These are phyloP conservation scores for Astrothelium macrocarpum DNA, from an alignment of 495 filamentous ascomycete species.

Conservation along the genomic window DNA sequence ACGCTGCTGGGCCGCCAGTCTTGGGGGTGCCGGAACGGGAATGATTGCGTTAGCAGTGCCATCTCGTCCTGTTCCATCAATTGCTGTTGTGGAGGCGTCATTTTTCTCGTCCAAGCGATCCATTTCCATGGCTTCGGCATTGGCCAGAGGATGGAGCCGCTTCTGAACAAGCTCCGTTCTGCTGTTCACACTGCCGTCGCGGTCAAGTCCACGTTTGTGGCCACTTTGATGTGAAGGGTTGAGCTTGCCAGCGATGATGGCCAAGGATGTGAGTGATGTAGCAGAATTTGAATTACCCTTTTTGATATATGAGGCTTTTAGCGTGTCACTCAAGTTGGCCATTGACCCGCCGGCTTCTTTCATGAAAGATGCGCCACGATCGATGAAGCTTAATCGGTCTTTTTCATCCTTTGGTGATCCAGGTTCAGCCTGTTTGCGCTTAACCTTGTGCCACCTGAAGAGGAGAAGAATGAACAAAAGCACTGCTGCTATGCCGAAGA, in stretches of 20 bases:
- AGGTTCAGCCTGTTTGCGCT: conserved; percentile 40
- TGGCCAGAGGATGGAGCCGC: conserved; percentile 21
- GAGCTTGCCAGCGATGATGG: conserved; percentile 35
- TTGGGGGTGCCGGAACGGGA: neutral
- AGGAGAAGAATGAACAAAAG: conserved; percentile 59
- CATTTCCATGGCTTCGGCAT: conserved; percentile 25
- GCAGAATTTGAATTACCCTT: conserved; percentile 14
- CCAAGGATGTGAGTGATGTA: conserved; percentile 29
- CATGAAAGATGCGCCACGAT: conserved; percentile 52
- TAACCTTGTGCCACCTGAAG: conserved; percentile 51
- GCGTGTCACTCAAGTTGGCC: conserved; percentile 24
- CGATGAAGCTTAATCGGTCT: conserved; percentile 51
- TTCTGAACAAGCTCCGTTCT: conserved; percentile 24
- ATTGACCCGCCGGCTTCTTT: conserved; percentile 39
- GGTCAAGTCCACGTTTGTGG: conserved; percentile 28
- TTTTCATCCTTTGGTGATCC: conserved; percentile 35
- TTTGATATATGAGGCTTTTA: conserved; percentile 10
- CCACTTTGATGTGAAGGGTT: conserved; percentile 20
- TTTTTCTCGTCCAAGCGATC: conserved; percentile 2
- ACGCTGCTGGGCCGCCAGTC: neutral
- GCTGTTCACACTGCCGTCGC: conserved; percentile 28
- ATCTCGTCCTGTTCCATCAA: conserved; percentile 13
- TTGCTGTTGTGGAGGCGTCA: neutral
- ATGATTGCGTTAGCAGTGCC: neutral
- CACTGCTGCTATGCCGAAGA: conserved; percentile 61